A percentile compares a stretch with the other conserved stretches of the same genome.
Evolutionary conservation across 2,329 filamentous ascomycete genomes (phyloP).

Genomic region (Colletotrichum destructivum): DNA sequence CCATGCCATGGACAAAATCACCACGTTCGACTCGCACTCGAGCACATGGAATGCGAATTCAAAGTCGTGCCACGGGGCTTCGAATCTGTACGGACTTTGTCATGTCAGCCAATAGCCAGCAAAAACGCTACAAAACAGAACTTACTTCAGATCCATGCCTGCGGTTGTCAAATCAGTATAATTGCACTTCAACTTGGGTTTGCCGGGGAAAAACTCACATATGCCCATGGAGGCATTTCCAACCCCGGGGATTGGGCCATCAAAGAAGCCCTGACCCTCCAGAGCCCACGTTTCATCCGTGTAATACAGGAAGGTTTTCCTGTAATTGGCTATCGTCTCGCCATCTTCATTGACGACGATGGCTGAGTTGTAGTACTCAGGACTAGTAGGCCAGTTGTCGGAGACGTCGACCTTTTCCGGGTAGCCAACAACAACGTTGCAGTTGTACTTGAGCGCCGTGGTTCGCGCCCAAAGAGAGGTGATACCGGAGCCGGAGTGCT

Average conservation of each 20-base stretch:
- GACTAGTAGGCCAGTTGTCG: conserved; percentile 63
- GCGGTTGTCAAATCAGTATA: not conserved
- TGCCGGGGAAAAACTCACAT: conserved; percentile 52
- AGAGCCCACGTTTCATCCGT: conserved; percentile 72
- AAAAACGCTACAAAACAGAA: not conserved
- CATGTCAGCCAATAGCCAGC: not conserved
- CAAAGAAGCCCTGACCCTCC: conserved; percentile 66
- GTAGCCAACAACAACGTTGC: conserved; percentile 80
- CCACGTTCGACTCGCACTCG: conserved; percentile 69
- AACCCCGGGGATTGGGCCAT: conserved; percentile 57
- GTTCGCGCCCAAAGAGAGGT: conserved; percentile 80
- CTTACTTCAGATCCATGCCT: conserved; percentile 74
- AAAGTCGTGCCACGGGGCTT: conserved; percentile 56
- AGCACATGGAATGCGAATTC: conserved; percentile 71
- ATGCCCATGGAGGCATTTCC: conserved; percentile 68
- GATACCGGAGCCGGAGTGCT: conserved; percentile 76
- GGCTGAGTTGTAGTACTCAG: conserved; percentile 69
- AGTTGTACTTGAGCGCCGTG: conserved; percentile 76
- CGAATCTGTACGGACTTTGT: conserved; percentile 55
- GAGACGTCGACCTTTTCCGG: conserved; percentile 76
- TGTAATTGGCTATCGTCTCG: conserved; percentile 73
- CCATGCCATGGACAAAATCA: conserved; percentile 86
- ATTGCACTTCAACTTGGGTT: too few relatives aligned
- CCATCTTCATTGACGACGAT: conserved; percentile 72
- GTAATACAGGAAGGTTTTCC: conserved; percentile 71